A percentile compares a stretch with the other conserved stretches of the same genome.
Evolutionary conservation across 1,284 basidiomycete species (phyloP).

Genomic region (Fomes fomentarius): DNA sequence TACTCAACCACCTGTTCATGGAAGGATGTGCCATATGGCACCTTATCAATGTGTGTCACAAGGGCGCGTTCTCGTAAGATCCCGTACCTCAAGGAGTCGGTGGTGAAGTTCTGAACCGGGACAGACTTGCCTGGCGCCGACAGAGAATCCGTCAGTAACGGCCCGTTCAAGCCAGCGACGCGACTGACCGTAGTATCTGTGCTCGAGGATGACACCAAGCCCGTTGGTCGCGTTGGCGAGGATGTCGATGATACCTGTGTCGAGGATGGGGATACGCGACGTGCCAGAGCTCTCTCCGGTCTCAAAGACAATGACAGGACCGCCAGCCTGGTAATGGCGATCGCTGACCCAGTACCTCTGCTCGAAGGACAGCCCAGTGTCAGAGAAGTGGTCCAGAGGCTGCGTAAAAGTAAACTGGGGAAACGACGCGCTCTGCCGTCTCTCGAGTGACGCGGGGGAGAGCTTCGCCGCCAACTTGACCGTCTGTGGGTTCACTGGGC

Average conservation of each 20-base stretch:
- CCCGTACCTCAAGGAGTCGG: slow-evolving; percentile 70
- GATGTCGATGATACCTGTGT: slow-evolving; percentile 87
- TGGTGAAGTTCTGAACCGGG: slow-evolving; percentile 80
- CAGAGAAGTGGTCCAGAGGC: slow-evolving; percentile 80
- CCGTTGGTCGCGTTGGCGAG: slow-evolving; percentile 85
- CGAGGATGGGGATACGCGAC: slow-evolving; percentile 70
- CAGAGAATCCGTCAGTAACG: background rate
- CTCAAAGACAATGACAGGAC: slow-evolving; percentile 82
- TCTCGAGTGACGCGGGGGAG: background rate
- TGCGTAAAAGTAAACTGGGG: slow-evolving; percentile 76
- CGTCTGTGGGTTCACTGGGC: slow-evolving; percentile 10
- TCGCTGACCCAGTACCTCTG: slow-evolving; percentile 90
- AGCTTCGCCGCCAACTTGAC: slow-evolving; percentile 11
- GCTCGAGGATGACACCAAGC: slow-evolving; percentile 86
- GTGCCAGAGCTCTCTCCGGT: slow-evolving; percentile 85
- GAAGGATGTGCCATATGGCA: background rate
- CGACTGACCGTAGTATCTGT: slow-evolving; percentile 38
- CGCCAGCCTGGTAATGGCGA: slow-evolving; percentile 79
- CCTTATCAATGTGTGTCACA: slow-evolving; percentile 2
- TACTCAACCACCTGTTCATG: slow-evolving; percentile 79
- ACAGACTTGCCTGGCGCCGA: slow-evolving; percentile 72
- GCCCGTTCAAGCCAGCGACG: background rate
- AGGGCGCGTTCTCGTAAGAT: background rate
- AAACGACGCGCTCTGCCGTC: slow-evolving; percentile 38
- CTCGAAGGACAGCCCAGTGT: slow-evolving; percentile 56